Evolutionary conservation across 495 filamentous ascomycete species (phyloP), one percentile per base, ranked within the genome.

Genomic region (Neurospora sp.): DNA sequence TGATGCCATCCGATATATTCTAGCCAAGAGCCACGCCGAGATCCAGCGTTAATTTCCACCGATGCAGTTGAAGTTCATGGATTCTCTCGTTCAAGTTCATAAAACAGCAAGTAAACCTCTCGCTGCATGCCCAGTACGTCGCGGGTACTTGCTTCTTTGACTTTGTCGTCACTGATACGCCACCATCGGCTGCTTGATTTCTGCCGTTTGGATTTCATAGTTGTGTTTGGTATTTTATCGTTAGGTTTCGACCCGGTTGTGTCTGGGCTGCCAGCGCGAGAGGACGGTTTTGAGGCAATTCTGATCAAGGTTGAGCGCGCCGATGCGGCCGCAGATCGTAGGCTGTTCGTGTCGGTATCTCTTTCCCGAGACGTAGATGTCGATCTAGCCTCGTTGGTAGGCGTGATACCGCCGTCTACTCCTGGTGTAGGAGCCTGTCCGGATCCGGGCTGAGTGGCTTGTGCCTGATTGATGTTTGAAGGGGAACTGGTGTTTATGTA

Each of bases 111-210:
- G 80, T 98, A 99, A 0, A 98, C 95, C 80, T 98, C 96, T 75
- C 90, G 91, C 80, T 98, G 94, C 95, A 98, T 97, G 11, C 88
- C 87, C 71, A 99, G 78, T 27, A 99, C 93, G 70, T 99, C 95
- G 69, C 87, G 89, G 3, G 94, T 98, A 81, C 92, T 96, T 72
- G 93, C 91, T 78, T 98, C 95, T 78, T 95, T 97, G 72, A 98
- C 87, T 78, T 98, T 98, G 42, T 98, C 96, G 78, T 99, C 96
- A 46, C 94, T 98, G 68, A 99, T 98, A 16, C 96, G 88, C 96
- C 96, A 99, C 96, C 96, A 99, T 22, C 92, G 87, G 76, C 92
- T 87, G 71, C 83, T 88, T n/a, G 84, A 88, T 76, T 90, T 90
- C 73, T 85, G 87, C 41, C 85, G 83, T 75, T 87, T 90, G 22